Evolutionary conservation across 2,329 filamentous ascomycete species (phyloP), one percentile per base, ranked within the genome.

Genomic region (Leptographium wingfieldii): DNA sequence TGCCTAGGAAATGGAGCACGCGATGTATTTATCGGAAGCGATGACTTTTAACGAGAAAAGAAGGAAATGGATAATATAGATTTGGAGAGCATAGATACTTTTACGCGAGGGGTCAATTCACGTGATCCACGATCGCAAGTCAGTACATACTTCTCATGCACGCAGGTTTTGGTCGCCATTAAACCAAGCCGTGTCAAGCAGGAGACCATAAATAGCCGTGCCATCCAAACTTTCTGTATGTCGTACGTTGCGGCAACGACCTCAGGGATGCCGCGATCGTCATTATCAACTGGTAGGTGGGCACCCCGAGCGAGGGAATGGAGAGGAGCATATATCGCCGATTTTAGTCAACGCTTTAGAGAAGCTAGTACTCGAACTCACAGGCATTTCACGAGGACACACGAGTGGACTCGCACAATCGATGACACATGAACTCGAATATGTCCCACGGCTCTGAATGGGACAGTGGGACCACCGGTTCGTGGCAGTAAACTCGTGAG

Each of bases 191-290:
- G 29, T 65, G 61, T 65, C 61, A n/a, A 63, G 60, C 5, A 66
- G 59, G 3, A 66, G 49, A 22, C 61, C 61, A 25, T 64, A 63
- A 29, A 64, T 52, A 54, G 61, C 62, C 2, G 60, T 63, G 11
- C 63, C 63, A n/a, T 65, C 63, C 5, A 22, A 66, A 54, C 22
- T 31, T 33, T 56, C 61, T 56, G 52, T 53, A 68, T 60, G 52
- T 67, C 64, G 63, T 69, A 68, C 10, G 67, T 67, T 19, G 65
- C 66, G 31, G 54, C 68, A 59, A 68, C 69, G 33, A 71, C 67
- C 59, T 67, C 65, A 22, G 66, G 67, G n/a, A 67, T 61, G 57
- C 54, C 65, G 52, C 66, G 66, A 59, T 70, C 67, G 38, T 68
- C 64, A 16, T 66, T 65, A 67, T 69, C 29, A 64, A 60, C 19